phyloP scores from a whole-genome alignment of 768 basidiomycete species.

The Amanita rimosa region DNA sequence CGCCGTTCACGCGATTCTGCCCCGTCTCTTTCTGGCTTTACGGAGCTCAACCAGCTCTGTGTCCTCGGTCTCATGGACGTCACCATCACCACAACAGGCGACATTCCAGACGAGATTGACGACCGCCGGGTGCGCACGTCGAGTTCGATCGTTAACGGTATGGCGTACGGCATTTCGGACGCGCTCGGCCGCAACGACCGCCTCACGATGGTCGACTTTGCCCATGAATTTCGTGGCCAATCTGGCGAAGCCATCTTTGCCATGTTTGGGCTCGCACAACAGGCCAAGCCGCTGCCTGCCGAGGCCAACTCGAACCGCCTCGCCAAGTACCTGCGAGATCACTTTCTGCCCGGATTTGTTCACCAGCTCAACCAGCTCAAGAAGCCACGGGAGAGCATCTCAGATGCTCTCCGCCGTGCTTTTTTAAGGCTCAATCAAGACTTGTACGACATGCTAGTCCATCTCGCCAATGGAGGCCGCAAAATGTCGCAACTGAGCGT shows the following conservation, averaged over 20 bases:
- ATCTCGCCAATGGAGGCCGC: slow-evolving; percentile 19
- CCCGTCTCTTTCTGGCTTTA: slow-evolving; percentile 68
- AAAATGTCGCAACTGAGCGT: slow-evolving; percentile 65
- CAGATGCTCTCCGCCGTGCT: slow-evolving; percentile 75
- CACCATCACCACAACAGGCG: slow-evolving; percentile 58
- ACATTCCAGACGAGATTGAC: slow-evolving; percentile 76
- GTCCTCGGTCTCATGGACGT: slow-evolving; percentile 98
- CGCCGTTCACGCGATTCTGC: slow-evolving; percentile 17
- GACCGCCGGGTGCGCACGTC: slow-evolving; percentile 91
- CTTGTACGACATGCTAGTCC: slow-evolving; percentile 47
- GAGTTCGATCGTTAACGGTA: slow-evolving; percentile 73
- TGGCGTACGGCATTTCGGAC: slow-evolving; percentile 96
- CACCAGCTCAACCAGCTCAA: slow-evolving; percentile 42
- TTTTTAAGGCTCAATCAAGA: slow-evolving; percentile 83
- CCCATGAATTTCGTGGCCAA: slow-evolving; percentile 71
- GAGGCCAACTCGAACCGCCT: slow-evolving; percentile 48
- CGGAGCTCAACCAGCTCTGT: slow-evolving; percentile 71
- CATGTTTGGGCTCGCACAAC: slow-evolving; percentile 80
- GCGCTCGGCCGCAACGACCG: slow-evolving; percentile 72
- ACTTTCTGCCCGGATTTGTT: slow-evolving; percentile 56
- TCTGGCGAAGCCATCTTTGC: slow-evolving; percentile 86
- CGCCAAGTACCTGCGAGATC: slow-evolving; percentile 77
- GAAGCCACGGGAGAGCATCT: slow-evolving; percentile 38
- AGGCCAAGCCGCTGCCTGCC: slow-evolving; percentile 25
- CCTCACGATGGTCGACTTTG: slow-evolving; percentile 86